These are phyloP conservation scores for Cyclotella distinguenda DNA, from an alignment of 108 stramenopile genomes.

Conservation along the genomic window DNA sequence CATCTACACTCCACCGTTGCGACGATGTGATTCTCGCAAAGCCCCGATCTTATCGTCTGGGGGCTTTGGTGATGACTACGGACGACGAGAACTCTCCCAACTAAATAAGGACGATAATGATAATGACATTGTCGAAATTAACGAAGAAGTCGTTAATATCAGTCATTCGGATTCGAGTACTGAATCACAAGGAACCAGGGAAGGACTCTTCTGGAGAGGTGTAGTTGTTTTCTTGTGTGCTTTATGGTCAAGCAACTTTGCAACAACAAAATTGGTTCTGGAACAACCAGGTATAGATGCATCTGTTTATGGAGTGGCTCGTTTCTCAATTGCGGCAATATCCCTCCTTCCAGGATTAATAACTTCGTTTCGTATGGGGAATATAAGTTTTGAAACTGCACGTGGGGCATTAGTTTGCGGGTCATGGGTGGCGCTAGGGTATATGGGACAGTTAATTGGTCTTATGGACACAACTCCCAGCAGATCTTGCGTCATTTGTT, in stretches of 20 bases:
- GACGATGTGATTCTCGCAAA: too few relatives aligned
- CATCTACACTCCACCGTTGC: neutral
- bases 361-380: conserved; percentile 25
- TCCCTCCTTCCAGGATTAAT: conserved; percentile 44
- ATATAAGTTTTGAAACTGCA: conserved; percentile 55
- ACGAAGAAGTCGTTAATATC: neutral
- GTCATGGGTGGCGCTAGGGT: conserved; percentile 75
- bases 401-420: conserved; percentile 59
- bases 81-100: neutral
- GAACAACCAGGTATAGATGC: conserved; percentile 69
- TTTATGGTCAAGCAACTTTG: conserved; percentile 78
- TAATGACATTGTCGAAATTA: neutral
- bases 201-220: conserved; percentile 62
- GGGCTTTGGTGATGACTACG: neutral
- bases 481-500: conserved; percentile 73
- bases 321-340: conserved; percentile 60
- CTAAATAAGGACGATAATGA: neutral
- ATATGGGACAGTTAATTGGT: conserved; percentile 66
- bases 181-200: conserved; percentile 17
- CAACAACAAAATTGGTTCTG: conserved; percentile 59
- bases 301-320: conserved; percentile 55
- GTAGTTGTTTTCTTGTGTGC: conserved; percentile 63
- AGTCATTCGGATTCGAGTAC: neutral
- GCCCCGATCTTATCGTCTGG: too few relatives aligned
- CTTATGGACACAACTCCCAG: conserved; percentile 62